Evolutionary conservation across 139 green algal species (phyloP).

Genomic region (Coelastrella sp.): DNA sequence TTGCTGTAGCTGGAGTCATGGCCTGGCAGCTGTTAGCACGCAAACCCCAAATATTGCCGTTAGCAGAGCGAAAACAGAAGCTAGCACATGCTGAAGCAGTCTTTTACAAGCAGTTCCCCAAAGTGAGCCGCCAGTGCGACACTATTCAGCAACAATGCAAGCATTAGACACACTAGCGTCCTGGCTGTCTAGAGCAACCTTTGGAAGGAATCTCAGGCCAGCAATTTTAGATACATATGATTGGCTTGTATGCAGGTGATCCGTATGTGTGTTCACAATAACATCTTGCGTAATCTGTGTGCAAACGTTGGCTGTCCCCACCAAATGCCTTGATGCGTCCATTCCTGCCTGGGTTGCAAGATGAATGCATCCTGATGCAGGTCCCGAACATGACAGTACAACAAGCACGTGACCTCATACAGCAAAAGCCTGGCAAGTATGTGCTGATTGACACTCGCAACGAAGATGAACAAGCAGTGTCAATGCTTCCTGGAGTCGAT

Average conservation of each 20-base stretch:
- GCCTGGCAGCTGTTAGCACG: neutral
- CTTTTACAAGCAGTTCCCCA: constrained; percentile 12
- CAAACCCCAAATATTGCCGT: neutral
- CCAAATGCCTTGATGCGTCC: neutral
- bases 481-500: neutral
- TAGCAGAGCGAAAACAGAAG: neutral
- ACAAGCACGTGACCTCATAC: neutral
- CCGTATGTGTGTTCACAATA: too few species aligned
- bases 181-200: too few species aligned
- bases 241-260: too few species aligned
- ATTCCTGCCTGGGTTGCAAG: too few species aligned
- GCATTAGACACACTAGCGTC: too few species aligned
- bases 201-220: too few species aligned
- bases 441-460: constrained; percentile 38
- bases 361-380: neutral
- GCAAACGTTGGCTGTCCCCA: neutral
- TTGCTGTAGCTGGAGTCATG: neutral
- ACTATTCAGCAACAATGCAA: neutral
- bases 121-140: neutral
- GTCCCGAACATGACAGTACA: neutral
- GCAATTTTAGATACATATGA: too few species aligned
- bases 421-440: constrained; percentile 11
- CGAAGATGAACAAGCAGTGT: constrained; percentile 36
- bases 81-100: neutral
- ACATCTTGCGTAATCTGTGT: neutral